A percentile compares a stretch with the other conserved stretches of the same genome.
Conservation (phyloP, 257 asterid genomes). For the Scutellaria minor region DNA sequence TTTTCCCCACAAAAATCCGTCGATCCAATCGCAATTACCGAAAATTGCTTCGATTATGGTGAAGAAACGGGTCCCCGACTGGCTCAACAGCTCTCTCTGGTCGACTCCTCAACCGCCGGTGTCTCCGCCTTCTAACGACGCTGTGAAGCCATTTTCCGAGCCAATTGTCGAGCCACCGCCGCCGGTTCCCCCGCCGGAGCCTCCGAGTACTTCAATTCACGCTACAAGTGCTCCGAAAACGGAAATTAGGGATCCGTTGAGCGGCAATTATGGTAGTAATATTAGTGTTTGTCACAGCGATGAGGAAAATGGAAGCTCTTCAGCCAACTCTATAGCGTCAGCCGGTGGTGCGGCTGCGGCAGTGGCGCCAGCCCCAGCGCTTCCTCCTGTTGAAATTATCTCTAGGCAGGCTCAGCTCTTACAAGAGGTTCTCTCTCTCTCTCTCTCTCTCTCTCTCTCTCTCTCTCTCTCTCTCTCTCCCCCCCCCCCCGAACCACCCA, state of each 20-base stretch:
- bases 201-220: slow-evolving; percentile 35
- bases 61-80: slow-evolving; percentile 70
- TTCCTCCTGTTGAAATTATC: slow-evolving; percentile 60
- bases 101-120: slow-evolving; percentile 51
- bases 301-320: slow-evolving; percentile 57
- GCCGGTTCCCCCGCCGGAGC: slow-evolving; percentile 42
- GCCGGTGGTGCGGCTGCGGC: slow-evolving; percentile 42
- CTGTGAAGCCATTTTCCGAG: slow-evolving; percentile 34
- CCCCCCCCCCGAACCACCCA: background rate
- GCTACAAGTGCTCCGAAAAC: slow-evolving; percentile 34
- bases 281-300: slow-evolving; percentile 46
- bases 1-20: background rate
- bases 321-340: slow-evolving; percentile 49
- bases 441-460: slow-evolving; percentile 11
- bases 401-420: slow-evolving; percentile 71
- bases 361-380: slow-evolving; percentile 29
- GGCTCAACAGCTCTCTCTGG: slow-evolving; percentile 89
- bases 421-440: slow-evolving; percentile 63
- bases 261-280: slow-evolving; percentile 39
- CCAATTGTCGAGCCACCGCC: slow-evolving; percentile 50
- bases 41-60: slow-evolving; percentile 39
- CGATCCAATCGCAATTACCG: slow-evolving; percentile 8
- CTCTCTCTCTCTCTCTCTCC: background rate
- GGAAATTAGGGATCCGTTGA: slow-evolving; percentile 73
- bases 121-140: slow-evolving; percentile 38